These are phyloP conservation scores for Artemisia annua DNA, from an alignment of 129 eudicot species.

Conservation along the genomic window DNA sequence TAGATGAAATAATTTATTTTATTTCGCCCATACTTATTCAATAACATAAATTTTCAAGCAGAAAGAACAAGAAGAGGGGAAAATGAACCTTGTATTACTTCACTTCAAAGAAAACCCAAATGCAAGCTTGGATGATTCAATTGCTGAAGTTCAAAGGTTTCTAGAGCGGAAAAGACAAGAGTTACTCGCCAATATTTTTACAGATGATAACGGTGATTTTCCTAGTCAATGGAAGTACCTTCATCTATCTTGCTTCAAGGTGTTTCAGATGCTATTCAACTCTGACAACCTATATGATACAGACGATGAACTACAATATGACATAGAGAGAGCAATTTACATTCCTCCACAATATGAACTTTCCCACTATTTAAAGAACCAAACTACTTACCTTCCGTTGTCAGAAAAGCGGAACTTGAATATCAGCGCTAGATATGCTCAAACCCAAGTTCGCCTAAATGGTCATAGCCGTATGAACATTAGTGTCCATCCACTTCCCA, in stretches of 20 bases:
- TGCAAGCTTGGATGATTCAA: conserved; percentile 43
- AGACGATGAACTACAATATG: conserved; percentile 36
- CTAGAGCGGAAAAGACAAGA: conserved; percentile 40
- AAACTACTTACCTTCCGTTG: background rate
- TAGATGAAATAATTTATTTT: background rate
- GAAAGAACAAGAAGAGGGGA: conserved; percentile 66
- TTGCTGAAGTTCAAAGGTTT: conserved; percentile 32
- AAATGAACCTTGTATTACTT: conserved; percentile 51
- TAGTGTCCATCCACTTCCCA: background rate
- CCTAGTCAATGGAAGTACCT: conserved; percentile 40
- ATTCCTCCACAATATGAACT: conserved; percentile 29
- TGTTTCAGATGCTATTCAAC: conserved; percentile 66
- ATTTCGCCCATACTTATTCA: background rate
- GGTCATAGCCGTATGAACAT: conserved; percentile 10
- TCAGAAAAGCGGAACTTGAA: conserved; percentile 14
- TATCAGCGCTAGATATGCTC: background rate
- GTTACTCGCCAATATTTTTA: conserved; percentile 40
- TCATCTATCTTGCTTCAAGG: conserved; percentile 53
- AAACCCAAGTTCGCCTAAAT: background rate
- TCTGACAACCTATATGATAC: conserved; percentile 51
- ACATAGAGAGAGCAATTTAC: conserved; percentile 58
- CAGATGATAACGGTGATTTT: conserved; percentile 25
- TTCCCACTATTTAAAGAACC: conserved; percentile 1
- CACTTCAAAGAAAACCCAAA: conserved; percentile 46
- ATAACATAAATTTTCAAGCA: conserved; percentile 14